phyloP scores from a whole-genome alignment of 2,329 filamentous ascomycete genomes.

The Fusarium sp. region DNA sequence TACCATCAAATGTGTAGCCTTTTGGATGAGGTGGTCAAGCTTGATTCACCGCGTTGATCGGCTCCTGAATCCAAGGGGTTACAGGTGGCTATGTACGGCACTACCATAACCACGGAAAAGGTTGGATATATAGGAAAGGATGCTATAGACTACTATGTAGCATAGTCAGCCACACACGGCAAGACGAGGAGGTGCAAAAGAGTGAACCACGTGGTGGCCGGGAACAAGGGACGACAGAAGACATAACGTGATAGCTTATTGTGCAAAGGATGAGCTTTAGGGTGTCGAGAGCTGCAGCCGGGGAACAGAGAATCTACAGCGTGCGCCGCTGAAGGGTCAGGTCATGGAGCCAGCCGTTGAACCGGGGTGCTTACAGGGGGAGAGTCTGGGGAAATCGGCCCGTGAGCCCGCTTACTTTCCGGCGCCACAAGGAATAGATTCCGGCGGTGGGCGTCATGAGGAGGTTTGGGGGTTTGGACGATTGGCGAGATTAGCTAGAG shows the following conservation, averaged over 20 bases:
- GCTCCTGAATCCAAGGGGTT: constrained; percentile 25
- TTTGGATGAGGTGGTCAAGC: constrained; percentile 26
- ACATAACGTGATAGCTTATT: constrained; percentile 2
- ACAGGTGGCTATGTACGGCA: constrained; percentile 19
- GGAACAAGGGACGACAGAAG: constrained; percentile 33
- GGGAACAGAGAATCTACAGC: not conserved
- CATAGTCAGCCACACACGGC: constrained; percentile 8
- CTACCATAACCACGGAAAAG: constrained; percentile 9
- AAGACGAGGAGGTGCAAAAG: constrained; percentile 1
- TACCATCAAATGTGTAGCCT: constrained; percentile 3
- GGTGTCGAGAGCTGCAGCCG: constrained; percentile 16
- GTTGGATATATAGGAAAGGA: not conserved
- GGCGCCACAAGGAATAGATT: constrained; percentile 42
- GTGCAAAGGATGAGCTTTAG: not conserved
- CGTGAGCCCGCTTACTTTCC: constrained; percentile 37
- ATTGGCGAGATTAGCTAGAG: constrained; percentile 21
- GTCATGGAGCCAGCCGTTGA: constrained; percentile 12
- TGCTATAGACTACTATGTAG: not conserved
- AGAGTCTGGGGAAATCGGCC: constrained; percentile 46
- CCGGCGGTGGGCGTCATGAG: constrained; percentile 39
- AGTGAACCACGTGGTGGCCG: constrained; percentile 33
- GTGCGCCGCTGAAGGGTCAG: constrained; percentile 7
- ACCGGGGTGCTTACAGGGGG: constrained; percentile 19
- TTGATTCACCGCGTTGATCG: constrained; percentile 24
- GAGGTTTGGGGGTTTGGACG: constrained; percentile 13